Conservation (phyloP, 352 stramenopile genomes). For the Phytopythium vexans region DNA sequence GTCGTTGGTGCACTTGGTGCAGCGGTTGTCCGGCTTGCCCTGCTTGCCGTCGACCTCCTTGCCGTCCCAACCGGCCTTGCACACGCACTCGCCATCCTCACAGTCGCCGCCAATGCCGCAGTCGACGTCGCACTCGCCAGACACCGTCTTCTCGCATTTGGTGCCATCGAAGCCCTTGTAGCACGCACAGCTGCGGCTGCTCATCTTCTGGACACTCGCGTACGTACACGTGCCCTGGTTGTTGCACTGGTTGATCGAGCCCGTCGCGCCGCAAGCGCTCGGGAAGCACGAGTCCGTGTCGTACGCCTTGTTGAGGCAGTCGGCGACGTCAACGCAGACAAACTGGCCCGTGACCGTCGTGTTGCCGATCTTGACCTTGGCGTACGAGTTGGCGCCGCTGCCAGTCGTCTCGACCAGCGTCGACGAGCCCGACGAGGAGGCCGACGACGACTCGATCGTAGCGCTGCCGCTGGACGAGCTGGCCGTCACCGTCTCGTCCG, state of each 20-base stretch:
- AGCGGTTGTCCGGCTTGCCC: constrained; percentile 45
- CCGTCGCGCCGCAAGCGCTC: constrained; percentile 28
- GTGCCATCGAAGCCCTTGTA: constrained; percentile 43
- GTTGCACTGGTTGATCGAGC: constrained; percentile 48
- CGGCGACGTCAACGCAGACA: constrained; percentile 48
- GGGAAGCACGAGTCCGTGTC: constrained; percentile 39
- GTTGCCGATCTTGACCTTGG: constrained; percentile 52
- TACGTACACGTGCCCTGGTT: constrained; percentile 78
- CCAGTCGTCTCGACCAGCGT: constrained; percentile 7
- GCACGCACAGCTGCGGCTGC: constrained; percentile 45
- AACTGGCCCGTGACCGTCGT: constrained; percentile 53
- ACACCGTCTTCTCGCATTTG: constrained; percentile 49
- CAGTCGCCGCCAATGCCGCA: constrained; percentile 50
- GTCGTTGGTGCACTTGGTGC: constrained; percentile 49
- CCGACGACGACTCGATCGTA: constrained; percentile 6
- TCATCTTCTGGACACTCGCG: constrained; percentile 57
- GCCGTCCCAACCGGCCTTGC: constrained; percentile 45
- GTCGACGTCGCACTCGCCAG: constrained; percentile 49
- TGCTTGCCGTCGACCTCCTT: constrained; percentile 39
- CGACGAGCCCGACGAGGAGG: constrained; percentile 6
- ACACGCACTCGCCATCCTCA: constrained; percentile 42
- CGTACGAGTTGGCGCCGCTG: constrained; percentile 29
- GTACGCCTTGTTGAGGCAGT: constrained; percentile 56
- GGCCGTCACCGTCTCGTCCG: constrained; percentile 2
- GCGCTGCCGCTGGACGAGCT: constrained; percentile 11